Conservation (phyloP, 1,139 yeast genomes). For the Casaregolazyma suthepensis region DNA sequence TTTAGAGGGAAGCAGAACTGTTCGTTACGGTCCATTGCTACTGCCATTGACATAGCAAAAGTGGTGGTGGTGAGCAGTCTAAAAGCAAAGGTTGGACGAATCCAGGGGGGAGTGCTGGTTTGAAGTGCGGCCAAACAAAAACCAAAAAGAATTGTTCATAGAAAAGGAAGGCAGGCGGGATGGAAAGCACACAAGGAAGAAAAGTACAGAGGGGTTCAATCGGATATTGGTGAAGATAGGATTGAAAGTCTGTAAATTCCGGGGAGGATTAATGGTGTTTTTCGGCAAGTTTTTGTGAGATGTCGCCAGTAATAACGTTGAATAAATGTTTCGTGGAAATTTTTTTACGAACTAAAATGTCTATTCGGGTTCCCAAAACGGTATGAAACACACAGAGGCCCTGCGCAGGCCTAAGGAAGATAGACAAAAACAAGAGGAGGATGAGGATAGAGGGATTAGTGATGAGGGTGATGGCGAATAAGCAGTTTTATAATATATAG, state of each 20-base stretch:
- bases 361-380: neutral
- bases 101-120: neutral
- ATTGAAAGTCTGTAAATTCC: neutral
- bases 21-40: constrained; percentile 5
- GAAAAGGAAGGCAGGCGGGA: neutral
- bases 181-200: neutral
- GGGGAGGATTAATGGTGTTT: neutral
- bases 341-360: neutral
- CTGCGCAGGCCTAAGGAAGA: neutral
- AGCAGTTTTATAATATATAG: no score
- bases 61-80: neutral
- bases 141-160: neutral
- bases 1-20: constrained; percentile 11
- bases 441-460: neutral
- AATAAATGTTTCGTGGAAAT: neutral
- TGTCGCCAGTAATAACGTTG: neutral
- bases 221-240: neutral
- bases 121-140: neutral
- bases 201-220: neutral
- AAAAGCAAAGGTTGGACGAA: neutral
- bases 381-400: neutral
- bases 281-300: neutral
- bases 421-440: neutral
- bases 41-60: constrained; percentile 8
- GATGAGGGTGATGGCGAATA: neutral